Percentiles rank a stretch among this genome's conserved stretches.
These are phyloP conservation scores for Irpex sp. DNA, from an alignment of 1,284 basidiomycete genomes.

Conservation along the genomic window DNA sequence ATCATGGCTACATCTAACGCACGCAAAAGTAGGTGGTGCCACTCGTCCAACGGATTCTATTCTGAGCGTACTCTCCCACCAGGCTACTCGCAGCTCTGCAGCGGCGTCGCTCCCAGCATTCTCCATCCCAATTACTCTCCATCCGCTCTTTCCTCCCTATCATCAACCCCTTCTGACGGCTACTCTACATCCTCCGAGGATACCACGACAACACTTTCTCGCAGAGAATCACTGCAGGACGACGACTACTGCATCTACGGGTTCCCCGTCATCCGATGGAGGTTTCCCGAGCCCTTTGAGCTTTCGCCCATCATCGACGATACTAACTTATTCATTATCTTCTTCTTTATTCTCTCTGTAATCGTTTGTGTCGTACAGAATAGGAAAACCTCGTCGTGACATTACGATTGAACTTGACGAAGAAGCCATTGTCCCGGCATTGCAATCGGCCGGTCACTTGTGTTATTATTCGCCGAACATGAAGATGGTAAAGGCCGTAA, in stretches of 20 bases:
- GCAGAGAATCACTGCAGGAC: background rate
- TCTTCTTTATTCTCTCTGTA: constrained; percentile 12
- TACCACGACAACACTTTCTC: background rate
- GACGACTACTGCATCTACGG: constrained; percentile 4
- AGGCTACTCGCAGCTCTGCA: constrained; percentile 1
- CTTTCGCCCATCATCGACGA: background rate
- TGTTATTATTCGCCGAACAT: background rate
- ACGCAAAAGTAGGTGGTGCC: background rate
- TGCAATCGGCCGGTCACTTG: background rate
- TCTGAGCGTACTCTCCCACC: too few species aligned
- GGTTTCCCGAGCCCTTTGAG: background rate
- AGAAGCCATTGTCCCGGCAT: background rate
- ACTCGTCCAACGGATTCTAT: background rate
- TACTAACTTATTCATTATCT: constrained; percentile 2
- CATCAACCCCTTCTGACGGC: background rate
- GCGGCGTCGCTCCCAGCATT: background rate
- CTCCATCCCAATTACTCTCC: background rate
- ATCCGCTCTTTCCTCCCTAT: background rate
- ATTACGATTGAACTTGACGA: background rate
- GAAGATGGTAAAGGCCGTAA: too few species aligned
- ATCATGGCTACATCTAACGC: background rate
- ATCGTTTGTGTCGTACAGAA: constrained; percentile 14
- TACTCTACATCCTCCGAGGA: background rate
- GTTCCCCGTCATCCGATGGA: background rate
- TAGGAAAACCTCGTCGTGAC: background rate